phyloP scores from a whole-genome alignment of 2,329 filamentous ascomycete species.

The Colletotrichum gigasporum region DNA sequence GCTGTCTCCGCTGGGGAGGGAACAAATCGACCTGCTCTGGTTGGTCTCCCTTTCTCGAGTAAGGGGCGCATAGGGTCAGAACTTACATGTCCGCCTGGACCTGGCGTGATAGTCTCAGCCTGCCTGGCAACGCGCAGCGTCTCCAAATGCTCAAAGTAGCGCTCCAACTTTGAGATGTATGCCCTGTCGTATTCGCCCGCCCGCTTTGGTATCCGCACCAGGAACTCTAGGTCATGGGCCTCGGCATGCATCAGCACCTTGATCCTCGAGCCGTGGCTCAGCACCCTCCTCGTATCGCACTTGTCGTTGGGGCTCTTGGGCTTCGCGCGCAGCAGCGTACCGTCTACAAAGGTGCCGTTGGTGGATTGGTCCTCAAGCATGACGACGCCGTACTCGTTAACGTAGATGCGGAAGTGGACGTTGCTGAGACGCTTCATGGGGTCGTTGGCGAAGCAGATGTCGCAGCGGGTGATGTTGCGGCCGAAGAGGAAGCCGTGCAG shows the following conservation, averaged over 20 bases:
- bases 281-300: constrained; percentile 63
- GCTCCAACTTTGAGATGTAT: constrained; percentile 75
- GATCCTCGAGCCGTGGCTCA: constrained; percentile 78
- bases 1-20: constrained; percentile 26
- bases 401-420: constrained; percentile 92
- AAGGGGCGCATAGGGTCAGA: neutral
- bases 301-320: constrained; percentile 45
- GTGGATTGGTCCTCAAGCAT: constrained; percentile 96
- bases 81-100: constrained; percentile 57
- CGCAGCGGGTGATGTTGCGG: constrained; percentile 76
- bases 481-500: constrained; percentile 86
- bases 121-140: constrained; percentile 40
- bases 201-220: constrained; percentile 84
- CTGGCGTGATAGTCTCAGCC: constrained; percentile 57
- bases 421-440: constrained; percentile 84
- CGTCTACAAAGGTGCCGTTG: constrained; percentile 93
- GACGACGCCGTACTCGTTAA: constrained; percentile 85
- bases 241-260: constrained; percentile 68
- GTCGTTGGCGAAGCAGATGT: constrained; percentile 75
- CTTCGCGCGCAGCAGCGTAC: constrained; percentile 65
- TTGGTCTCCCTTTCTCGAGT: constrained; percentile 6
- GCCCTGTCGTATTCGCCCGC: constrained; percentile 71
- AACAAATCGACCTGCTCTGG: constrained; percentile 41
- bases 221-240: constrained; percentile 75
- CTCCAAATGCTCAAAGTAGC: constrained; percentile 64